A percentile compares a stretch with the other conserved stretches of the same genome.
Evolutionary conservation across 495 filamentous ascomycete species (phyloP).

Genomic region (Penicillium ochrochloron): DNA sequence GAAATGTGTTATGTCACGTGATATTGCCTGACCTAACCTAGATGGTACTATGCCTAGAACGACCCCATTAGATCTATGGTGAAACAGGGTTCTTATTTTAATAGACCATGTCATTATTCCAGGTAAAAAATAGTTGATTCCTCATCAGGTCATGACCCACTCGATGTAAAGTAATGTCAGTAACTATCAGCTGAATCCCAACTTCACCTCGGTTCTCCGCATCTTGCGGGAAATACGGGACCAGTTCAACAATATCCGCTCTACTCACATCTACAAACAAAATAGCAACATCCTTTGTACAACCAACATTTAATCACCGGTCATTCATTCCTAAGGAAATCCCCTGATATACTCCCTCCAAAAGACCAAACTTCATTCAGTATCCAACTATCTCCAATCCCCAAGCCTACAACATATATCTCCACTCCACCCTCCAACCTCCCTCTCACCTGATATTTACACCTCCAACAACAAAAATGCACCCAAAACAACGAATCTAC

Average conservation of each 20-base stretch:
- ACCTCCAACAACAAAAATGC: neutral
- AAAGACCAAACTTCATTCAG: neutral
- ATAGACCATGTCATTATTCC: neutral
- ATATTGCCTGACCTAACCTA: neutral
- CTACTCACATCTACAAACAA: neutral
- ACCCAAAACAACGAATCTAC: neutral
- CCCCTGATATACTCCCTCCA: neutral
- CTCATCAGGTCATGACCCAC: neutral
- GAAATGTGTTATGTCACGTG: neutral
- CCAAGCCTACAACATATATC: neutral
- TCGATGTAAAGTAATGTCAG: neutral
- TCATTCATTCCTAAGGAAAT: neutral
- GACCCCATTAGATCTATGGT: neutral
- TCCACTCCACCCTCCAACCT: neutral
- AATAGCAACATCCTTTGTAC: neutral
- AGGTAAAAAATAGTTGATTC: neutral
- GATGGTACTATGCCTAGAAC: neutral
- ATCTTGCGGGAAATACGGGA: neutral
- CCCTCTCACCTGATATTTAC: neutral
- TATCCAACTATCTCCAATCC: neutral
- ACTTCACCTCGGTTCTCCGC: conserved; percentile 1
- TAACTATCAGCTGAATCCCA: neutral
- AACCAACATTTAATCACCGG: neutral
- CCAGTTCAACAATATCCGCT: neutral
- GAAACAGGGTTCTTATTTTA: conserved; percentile 54